Conservation (phyloP, 306 rosid species). For the Prunus mume region DNA sequence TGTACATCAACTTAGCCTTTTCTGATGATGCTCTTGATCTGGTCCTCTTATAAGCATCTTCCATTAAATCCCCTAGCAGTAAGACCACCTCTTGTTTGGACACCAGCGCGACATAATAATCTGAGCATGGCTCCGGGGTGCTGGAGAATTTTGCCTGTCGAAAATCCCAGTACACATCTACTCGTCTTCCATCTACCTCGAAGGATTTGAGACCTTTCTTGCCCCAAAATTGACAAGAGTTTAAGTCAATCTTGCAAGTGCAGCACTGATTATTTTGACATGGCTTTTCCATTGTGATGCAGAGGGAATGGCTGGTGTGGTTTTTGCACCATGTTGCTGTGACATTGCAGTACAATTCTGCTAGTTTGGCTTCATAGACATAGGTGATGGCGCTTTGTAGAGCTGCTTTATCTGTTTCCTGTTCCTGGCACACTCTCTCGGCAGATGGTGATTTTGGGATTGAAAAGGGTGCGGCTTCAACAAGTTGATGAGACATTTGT, state of each 20-base stretch:
- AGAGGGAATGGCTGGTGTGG: constrained; percentile 33
- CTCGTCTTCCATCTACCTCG: constrained; percentile 41
- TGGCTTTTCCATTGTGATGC: constrained; percentile 37
- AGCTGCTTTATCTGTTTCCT: constrained; percentile 3
- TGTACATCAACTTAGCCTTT: constrained; percentile 48
- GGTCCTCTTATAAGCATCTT: constrained; percentile 49
- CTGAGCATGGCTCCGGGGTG: constrained; percentile 41
- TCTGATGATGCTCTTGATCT: constrained; percentile 47
- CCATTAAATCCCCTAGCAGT: constrained; percentile 49
- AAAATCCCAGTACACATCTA: constrained; percentile 64
- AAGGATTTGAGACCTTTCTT: constrained; percentile 63
- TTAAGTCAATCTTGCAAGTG: constrained; percentile 53
- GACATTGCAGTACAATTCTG: constrained; percentile 22
- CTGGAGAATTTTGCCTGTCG: constrained; percentile 40
- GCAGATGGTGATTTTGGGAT: constrained; percentile 20
- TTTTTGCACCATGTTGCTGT: constrained; percentile 51
- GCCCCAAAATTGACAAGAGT: constrained; percentile 48
- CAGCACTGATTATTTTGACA: constrained; percentile 18
- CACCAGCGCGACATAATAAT: constrained; percentile 62
- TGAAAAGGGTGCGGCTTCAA: constrained; percentile 26
- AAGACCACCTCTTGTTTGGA: constrained; percentile 45
- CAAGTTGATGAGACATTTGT: constrained; percentile 27
- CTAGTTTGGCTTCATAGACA: constrained; percentile 46
- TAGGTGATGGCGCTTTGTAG: constrained; percentile 28
- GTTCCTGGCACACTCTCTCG: constrained; percentile 18